Percentiles rank a stretch among this genome's conserved stretches.
Evolutionary conservation across 2,329 filamentous ascomycete genomes (phyloP).

Genomic region (Gremmenia infestans): DNA sequence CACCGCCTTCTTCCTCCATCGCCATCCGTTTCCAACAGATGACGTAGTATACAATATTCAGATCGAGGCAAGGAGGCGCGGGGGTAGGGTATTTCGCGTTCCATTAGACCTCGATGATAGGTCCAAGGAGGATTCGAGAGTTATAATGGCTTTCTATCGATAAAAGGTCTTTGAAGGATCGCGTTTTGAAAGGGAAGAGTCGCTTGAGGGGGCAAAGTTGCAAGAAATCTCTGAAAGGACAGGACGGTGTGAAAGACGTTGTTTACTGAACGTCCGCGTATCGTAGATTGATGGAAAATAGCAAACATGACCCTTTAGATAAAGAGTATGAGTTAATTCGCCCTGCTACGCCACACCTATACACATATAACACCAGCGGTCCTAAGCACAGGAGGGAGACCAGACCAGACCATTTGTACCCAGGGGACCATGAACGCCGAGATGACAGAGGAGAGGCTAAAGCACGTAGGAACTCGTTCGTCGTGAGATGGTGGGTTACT

Average conservation of each 20-base stretch:
- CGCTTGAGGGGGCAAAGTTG: not conserved
- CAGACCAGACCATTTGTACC: constrained; percentile 24
- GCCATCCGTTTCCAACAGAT: constrained; percentile 1
- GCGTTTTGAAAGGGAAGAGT: not conserved
- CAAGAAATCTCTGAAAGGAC: constrained; percentile 28
- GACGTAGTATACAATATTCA: constrained; percentile 6
- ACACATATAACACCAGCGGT: constrained; percentile 29
- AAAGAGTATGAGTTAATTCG: constrained; percentile 24
- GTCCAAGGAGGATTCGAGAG: not conserved
- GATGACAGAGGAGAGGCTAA: constrained; percentile 27
- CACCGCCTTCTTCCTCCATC: not conserved
- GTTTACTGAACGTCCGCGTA: constrained; percentile 13
- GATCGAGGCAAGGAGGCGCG: not conserved
- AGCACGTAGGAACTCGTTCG: constrained; percentile 33
- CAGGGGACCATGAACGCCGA: constrained; percentile 28
- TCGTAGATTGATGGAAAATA: constrained; percentile 22
- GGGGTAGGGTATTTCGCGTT: not conserved
- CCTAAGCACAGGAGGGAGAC: constrained; percentile 18
- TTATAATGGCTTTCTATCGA: not conserved
- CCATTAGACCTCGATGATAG: not conserved
- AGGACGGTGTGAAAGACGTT: constrained; percentile 26
- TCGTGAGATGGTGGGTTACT: constrained; percentile 35
- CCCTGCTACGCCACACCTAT: constrained; percentile 30
- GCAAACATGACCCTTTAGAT: constrained; percentile 13
- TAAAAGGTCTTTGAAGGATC: not conserved